Evolutionary conservation across 2,329 filamentous ascomycete species (phyloP), one percentile per base, ranked within the genome.

Genomic region (Capronia americana): DNA sequence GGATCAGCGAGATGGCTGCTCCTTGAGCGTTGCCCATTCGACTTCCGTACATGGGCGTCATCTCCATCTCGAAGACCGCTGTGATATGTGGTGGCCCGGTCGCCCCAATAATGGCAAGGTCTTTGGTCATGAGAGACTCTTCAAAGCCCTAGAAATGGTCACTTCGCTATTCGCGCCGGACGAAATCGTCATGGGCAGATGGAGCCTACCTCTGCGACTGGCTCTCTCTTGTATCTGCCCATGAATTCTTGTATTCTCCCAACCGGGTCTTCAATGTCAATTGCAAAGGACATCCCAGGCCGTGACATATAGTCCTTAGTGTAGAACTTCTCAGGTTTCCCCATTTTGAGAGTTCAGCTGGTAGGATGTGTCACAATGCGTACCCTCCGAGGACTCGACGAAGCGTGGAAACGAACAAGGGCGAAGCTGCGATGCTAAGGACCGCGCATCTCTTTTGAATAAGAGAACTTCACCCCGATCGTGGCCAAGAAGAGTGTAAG

Each of bases 261-360:
- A 41, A 73, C 73, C 0, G 77, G 75, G 30, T 75, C 71, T 7
- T 67, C 24, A 0, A 75, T 73, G 1, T 72, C 69, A n/a, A 77
- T 26, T 14, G 63, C 53, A 30, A 68, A 68, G 14, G 65, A 53
- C 53, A 68, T 58, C 3, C 65, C 65, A 2, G 65, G 65, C 28
- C 64, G 56, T 2, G 30, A 57, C n/a, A 74, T 67, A 20, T 67
- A 65, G 55, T 76, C 73, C 5, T 72, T 71, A 1, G 70, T 71
- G 12, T 72, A 66, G 54, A 62, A 62, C 38, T 62, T 61, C 46
- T 51, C n/a, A 2, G 46, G 28, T 20, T 61, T 61, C 11, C 20
- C 46, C 58, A 61, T 61, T 23, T 30, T 41, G 53, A 56, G 53
- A 44, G 3, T 10, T 10, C 11, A 23, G 48, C 20, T 11, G 48